Evolutionary conservation across 768 basidiomycete species (phyloP).

Genomic region (Termitomyces sp.): DNA sequence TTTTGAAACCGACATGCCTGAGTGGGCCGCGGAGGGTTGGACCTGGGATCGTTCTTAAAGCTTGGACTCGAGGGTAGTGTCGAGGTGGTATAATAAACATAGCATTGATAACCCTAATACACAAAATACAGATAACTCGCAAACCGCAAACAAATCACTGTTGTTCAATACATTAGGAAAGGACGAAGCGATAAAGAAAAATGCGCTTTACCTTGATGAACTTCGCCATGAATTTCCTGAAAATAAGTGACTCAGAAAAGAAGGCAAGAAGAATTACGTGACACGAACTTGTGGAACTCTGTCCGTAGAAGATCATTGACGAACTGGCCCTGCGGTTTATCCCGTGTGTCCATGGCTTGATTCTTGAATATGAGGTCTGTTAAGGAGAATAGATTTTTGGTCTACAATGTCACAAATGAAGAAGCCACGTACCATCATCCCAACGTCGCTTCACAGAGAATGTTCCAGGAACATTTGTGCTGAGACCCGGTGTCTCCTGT

Average conservation of each 20-base stretch:
- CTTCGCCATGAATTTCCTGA: conserved; percentile 88
- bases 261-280: background rate
- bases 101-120: conserved; percentile 8
- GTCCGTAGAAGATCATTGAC: conserved; percentile 95
- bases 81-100: background rate
- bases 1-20: conserved; percentile 84
- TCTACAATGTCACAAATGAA: background rate
- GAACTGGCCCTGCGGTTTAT: conserved; percentile 72
- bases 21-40: conserved; percentile 81
- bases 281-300: conserved; percentile 84
- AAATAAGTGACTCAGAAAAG: background rate
- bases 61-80: background rate
- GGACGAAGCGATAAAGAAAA: background rate
- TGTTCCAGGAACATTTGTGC: conserved; percentile 72
- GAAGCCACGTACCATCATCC: conserved; percentile 75
- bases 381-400: background rate
- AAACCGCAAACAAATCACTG: conserved; percentile 7
- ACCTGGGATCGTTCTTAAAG: conserved; percentile 49
- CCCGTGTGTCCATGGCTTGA: conserved; percentile 72
- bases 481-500: conserved; percentile 63
- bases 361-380: conserved; percentile 82
- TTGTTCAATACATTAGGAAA: background rate
- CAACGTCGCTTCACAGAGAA: conserved; percentile 92
- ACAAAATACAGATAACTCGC: conserved; percentile 8
- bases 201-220: conserved; percentile 68